Evolutionary conservation across 257 asterid genomes (phyloP).

Genomic region (Solanum medicagineum): DNA sequence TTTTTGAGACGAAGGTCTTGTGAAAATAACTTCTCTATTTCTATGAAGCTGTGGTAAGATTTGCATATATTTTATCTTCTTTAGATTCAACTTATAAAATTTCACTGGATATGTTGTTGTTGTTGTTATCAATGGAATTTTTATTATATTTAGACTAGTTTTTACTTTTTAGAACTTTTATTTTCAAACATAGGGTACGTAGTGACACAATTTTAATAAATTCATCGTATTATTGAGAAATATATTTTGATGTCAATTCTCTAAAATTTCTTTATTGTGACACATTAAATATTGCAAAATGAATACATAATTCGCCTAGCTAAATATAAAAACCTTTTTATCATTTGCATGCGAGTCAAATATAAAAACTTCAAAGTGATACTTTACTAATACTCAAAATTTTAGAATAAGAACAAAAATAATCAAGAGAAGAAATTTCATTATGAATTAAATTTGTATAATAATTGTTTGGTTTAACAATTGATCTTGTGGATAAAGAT

Average conservation of each 20-base stretch:
- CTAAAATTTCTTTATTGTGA: background rate
- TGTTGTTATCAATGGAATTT: background rate
- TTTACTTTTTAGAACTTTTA: background rate
- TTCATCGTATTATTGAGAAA: background rate
- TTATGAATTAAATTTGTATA: background rate
- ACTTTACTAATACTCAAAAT: background rate
- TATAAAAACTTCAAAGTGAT: background rate
- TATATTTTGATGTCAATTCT: too few species aligned
- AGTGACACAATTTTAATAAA: background rate
- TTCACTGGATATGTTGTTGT: too few species aligned
- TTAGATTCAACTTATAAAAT: too few species aligned
- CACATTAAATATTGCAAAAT: background rate
- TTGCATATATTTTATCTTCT: too few species aligned
- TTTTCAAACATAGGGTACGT: background rate
- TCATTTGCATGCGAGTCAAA: background rate
- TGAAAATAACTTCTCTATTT: too few species aligned
- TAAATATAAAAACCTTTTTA: background rate
- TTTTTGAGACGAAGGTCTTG: too few species aligned
- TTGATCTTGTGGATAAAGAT: background rate
- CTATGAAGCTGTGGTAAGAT: too few species aligned
- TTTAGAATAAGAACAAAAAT: background rate
- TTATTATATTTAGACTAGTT: background rate
- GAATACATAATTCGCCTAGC: accelerated
- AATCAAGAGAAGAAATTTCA: background rate
- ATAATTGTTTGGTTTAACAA: background rate